Base-by-base conservation (phyloP, 2,329 filamentous ascomycete genomes). In the Trichoderma polysporum region DNA sequence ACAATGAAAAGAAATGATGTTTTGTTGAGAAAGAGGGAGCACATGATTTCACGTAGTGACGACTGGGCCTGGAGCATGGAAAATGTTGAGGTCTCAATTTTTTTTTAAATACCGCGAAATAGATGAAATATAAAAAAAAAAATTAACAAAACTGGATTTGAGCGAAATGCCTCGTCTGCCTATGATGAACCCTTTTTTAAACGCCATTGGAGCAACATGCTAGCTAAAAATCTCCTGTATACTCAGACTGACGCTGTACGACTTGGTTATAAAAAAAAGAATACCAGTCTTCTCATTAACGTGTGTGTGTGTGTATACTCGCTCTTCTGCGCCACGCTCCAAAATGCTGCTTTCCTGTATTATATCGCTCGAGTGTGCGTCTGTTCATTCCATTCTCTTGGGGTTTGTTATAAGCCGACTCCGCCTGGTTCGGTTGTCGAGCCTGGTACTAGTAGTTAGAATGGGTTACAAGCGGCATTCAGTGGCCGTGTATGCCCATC, bases 1-100 rank as follows among this genome's bases (percentile, higher is more conserved):
- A 33, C 25, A 19, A 8, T 60, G 41, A 25, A 62, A 62, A 62
- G 49, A 59, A 68, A 29, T 13, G 8, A 2, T 22, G n/a, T 54
- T 54, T n/a, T 66, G 62, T 60, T 56, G 50, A 33, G 2, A 39
- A 69, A 63, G 68, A 67, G 67, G 67, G 59, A 70, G 41, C 41
- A 69, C 66, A 72, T 70, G 59, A 31, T 54, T 70, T 73, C 68
- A 74, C 70, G 72, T 68, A 68, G 53, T 71, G 72, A 73, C 65
- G 73, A 73, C 67, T 69, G 71, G 57, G 61, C 71, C 64, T 8
- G 68, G 72, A 73, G 72, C 70, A 72, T 64, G 66, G 71, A 63
- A 68, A 70, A 61, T 69, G 68, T 68, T 65, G 59, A 68, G 61
- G 65, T 71, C 71, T 70, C 41, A 49, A 33, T 29, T 57, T 49